phyloP scores from a whole-genome alignment of 1,284 basidiomycete species.

The Leccinum fallax region DNA sequence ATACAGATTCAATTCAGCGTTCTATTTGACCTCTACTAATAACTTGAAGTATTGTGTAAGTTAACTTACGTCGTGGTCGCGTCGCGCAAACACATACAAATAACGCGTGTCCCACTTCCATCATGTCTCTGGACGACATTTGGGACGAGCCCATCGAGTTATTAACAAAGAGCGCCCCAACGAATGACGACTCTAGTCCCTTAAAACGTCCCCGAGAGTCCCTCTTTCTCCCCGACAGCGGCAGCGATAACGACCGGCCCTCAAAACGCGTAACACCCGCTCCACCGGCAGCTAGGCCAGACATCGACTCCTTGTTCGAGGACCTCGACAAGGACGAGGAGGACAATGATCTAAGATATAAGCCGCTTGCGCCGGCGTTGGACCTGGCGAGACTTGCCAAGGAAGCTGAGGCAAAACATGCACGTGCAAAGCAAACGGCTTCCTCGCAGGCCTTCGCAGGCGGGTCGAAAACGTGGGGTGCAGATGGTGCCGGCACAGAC shows the following conservation, averaged over 20 bases:
- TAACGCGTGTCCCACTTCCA: slow-evolving; percentile 26
- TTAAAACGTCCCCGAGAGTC: slow-evolving; percentile 40
- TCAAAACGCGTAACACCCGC: slow-evolving; percentile 22
- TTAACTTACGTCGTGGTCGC: slow-evolving; percentile 1
- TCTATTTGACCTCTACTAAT: neutral
- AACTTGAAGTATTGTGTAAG: no score
- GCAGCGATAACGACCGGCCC: slow-evolving; percentile 35
- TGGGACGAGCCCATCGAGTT: slow-evolving; percentile 35
- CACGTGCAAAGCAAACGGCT: slow-evolving; percentile 25
- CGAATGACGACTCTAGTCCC: slow-evolving; percentile 14
- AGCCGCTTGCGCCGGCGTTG: slow-evolving; percentile 44
- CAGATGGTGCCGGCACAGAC: slow-evolving; percentile 21
- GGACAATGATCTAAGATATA: slow-evolving; percentile 38
- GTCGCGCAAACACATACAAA: slow-evolving; percentile 26
- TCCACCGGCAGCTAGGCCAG: slow-evolving; percentile 31
- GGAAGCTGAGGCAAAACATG: slow-evolving; percentile 52
- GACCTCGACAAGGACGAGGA: slow-evolving; percentile 51
- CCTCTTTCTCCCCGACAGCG: slow-evolving; percentile 59
- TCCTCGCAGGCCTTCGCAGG: slow-evolving; percentile 49
- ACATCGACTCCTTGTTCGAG: slow-evolving; percentile 67
- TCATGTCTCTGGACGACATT: slow-evolving; percentile 45
- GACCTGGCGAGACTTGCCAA: slow-evolving; percentile 31
- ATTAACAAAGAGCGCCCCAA: slow-evolving; percentile 8
- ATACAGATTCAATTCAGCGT: neutral
- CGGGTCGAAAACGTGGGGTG: slow-evolving; percentile 47